Evolutionary conservation across 768 basidiomycete genomes (phyloP), one percentile per base, ranked within the genome.

Genomic region (Mycena venus): DNA sequence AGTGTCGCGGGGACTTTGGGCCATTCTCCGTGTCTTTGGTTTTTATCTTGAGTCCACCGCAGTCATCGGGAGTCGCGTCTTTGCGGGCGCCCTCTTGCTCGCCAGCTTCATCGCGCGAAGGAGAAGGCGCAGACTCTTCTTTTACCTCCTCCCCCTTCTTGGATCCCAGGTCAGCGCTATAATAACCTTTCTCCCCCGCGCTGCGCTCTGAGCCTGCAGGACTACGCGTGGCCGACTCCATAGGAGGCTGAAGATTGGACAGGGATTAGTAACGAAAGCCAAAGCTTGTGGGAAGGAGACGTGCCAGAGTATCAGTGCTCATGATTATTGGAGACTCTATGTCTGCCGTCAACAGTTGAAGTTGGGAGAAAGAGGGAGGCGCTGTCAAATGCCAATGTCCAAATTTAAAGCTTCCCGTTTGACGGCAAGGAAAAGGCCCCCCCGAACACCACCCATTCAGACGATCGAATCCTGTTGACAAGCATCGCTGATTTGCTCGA

Each of bases 111-210:
- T 56, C 65, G 65, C 49, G 29, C 21, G 56, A 32, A 17, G 29
- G 2, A 15, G 68, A 14, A 12, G 58, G 21, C 10, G 34, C 29
- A 2, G 53, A 9, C 17, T 64, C 71, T 72, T 72, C 71, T 29
- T 66, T 66, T 32, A 29, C 36, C 11, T 29, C 49, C 5, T 58
- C n/a, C n/a, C n/a, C 66, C n/a, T 12, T 23, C 21, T 17, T n/a
- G 55, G 17, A 38, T 36, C 63, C 69, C 36, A 2, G 29, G 27
- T 53, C 69, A 29, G 23, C 31, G 36, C 29, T 15, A 19, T 64
- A 63, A 72, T 72, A 60, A 42, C 31, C 71, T 72, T 72, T 72
- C 49, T 67, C 69, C 4, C 19, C 23, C 19, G 23, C 36, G 53
- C 51, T 21, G 42, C 38, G 42, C 61, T 64, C 70, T 47, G 42